Base-by-base conservation (phyloP, 2,329 filamentous ascomycete species). In the Trichoderma polysporum region DNA sequence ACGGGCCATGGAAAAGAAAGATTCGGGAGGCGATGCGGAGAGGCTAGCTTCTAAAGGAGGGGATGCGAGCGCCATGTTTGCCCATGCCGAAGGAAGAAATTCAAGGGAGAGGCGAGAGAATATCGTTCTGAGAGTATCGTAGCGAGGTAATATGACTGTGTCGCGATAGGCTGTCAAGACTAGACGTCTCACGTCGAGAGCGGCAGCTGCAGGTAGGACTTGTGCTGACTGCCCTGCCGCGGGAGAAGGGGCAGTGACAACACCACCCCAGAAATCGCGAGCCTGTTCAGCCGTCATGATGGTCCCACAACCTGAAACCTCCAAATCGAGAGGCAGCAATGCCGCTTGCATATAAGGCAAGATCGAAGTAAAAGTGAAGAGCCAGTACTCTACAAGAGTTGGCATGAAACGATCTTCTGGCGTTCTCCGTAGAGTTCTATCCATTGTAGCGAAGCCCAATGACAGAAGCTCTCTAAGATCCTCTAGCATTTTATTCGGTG, bases 321-420 rank as follows among this genome's bases (percentile, higher is more conserved):
- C 95, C 12, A 97, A 86, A 74, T 99, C 95, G 1, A 99, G 81
- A 0, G 94, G 95, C 1, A 99, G 82, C 75, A 99, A 97, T 1
- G 97, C 94, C 1, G 94, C 93, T 80, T 98, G 94, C 73, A 99
- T 89, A 75, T 97, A 98, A 0, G 95, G 95, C 5, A 98, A 80
- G 41, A 98, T 92, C 7, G 88, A 91, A 2, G 93, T 94, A 74
- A 97, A 97, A 0, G 95, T 94, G 54, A 95, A 89, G 68, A 96
- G 87, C 95, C 95, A 99, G 75, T 97, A 89, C 75, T 97, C 93
- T 2, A 97, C 94, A 0, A 99, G 83, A 66, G 93, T 89, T 0
- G 93, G 92, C 25, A 98, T 93, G n/a, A 98, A 86, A 37, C 90
- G 87, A 68, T 97, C 94, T 74, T 98, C 94, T 0, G 92, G 85